Evolutionary conservation across 768 basidiomycete genomes (phyloP), one percentile per base, ranked within the genome.

Genomic region (Leccinum disarticulatum): DNA sequence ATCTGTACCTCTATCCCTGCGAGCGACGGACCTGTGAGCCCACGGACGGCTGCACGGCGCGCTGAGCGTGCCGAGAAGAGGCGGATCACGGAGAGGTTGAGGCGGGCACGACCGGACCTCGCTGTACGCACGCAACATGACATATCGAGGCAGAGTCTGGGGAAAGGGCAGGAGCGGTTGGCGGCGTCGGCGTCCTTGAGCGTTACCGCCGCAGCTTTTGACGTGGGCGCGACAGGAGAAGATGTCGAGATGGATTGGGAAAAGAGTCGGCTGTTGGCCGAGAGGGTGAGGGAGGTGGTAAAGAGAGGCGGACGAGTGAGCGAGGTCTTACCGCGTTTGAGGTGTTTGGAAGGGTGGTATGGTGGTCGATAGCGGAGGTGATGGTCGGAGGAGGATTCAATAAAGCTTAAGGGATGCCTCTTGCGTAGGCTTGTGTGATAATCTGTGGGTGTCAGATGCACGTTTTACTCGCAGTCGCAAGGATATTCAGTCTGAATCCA

Each of bases 21-120:
- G 11, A 9, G 4, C 15, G 30, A 50, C 10, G 30, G 3, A 7
- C 55, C 33, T n/a, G 33, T 60, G 4, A 68, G 62, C 22, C 61
- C 70, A 47, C 65, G 62, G 50, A 69, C 57, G 3, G 67, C 58
- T 27, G 60, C 60, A 38, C 67, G 67, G 15, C 66, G 63, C 14
- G 59, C 62, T 0, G 58, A 60, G 47, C 68, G 65, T 2, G 67
- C 65, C 3, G 59, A 69, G 48, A 62, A 69, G 41, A 62, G 58
- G 25, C 61, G 55, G 35, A 69, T 67, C 43, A 77, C 77, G 1
- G 77, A 80, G 38, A 77, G 76, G 35, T 69, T 85, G 15, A 75
- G 77, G 4, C 66, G 64, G 14, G 80, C 80, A 11, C 76, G 78
- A 28, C 83, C 83, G 3, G 76, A 80, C 55, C 73, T 77, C 8